Evolutionary conservation across 1,284 basidiomycete genomes (phyloP), one percentile per base, ranked within the genome.

Genomic region (Flammula alnicola): DNA sequence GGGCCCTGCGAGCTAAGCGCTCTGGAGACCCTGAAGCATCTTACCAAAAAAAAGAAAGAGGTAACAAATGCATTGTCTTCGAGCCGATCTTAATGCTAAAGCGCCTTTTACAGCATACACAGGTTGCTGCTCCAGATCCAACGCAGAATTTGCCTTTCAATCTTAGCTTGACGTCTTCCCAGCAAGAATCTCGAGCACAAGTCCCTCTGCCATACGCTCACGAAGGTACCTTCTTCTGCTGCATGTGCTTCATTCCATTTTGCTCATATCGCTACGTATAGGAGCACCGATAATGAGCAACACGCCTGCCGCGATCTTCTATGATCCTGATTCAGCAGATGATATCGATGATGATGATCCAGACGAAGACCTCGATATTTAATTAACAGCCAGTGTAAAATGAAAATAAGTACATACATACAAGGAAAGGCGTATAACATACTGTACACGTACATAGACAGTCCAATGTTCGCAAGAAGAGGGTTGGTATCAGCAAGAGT

Each of bases 341-440:
- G 92, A 94, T 58, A 79, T 93, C 40, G 91, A 94, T 60, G 91
- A 93, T 47, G 92, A 94, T 47, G 91, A 94, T 72, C 91, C 91
- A 16, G 91, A 94, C 60, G 91, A 93, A 62, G 91, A 94, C 66
- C 69, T 94, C 50, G 89, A 94, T 63, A 85, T 93, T 49, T 93
- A 73, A 16, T 25, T 10, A 39, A 47, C 27, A 32, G 39, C 36
- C 38, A n/a, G n/a, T n/a, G n/a, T n/a, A n/a, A n/a, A n/a, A n/a
- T n/a, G n/a, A n/a, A n/a, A n/a, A n/a, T n/a, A n/a, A 25, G 35
- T 37, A 45, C 35, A 29, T 35, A 39, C 44, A 39, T 20, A 39
- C 27, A 47, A 5, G n/a, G 25, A 17, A 10, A 27, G 27, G n/a
- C 27, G 16, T 26, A 27, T 12, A n/a, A 27, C 25, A 27, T 22